These are phyloP conservation scores for Dothideomycetes sp. DNA, from an alignment of 2,329 filamentous ascomycete genomes.

Conservation along the genomic window DNA sequence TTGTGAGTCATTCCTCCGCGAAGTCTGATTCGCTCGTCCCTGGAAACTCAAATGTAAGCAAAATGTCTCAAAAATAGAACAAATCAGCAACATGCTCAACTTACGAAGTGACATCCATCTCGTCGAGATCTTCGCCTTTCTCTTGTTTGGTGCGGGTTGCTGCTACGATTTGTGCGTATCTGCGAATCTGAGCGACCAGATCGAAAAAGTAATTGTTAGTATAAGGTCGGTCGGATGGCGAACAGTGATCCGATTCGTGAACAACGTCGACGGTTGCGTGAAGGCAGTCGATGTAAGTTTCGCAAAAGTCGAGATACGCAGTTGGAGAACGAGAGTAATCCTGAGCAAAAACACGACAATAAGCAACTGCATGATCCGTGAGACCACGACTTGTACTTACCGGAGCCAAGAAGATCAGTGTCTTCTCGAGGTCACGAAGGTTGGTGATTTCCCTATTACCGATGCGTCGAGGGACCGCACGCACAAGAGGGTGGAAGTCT, in stretches of 20 bases:
- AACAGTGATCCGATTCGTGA: constrained; percentile 75
- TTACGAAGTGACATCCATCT: constrained; percentile 44
- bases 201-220: constrained; percentile 96
- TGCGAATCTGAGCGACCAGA: constrained; percentile 71
- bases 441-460: constrained; percentile 78
- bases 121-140: constrained; percentile 43
- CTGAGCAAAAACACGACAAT: constrained; percentile 58
- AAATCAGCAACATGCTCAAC: constrained; percentile 18
- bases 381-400: constrained; percentile 58
- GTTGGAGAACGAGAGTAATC: constrained; percentile 59
- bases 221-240: constrained; percentile 80
- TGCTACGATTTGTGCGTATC: constrained; percentile 78
- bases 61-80: neutral
- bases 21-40: constrained; percentile 65
- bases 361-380: constrained; percentile 55
- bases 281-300: constrained; percentile 81
- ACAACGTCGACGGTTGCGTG: constrained; percentile 81
- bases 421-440: constrained; percentile 90
- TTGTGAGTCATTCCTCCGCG: constrained; percentile 74
- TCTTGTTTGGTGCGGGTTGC: constrained; percentile 60
- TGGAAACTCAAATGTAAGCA: constrained; percentile 26
- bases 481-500: constrained; percentile 70
- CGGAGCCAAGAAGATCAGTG: constrained; percentile 78
- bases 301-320: constrained; percentile 80
- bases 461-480: constrained; percentile 70